Percentiles rank a stretch among this genome's conserved stretches.
Conservation (phyloP, 2,329 filamentous ascomycete species). For the Periglandula ipomoeae region DNA sequence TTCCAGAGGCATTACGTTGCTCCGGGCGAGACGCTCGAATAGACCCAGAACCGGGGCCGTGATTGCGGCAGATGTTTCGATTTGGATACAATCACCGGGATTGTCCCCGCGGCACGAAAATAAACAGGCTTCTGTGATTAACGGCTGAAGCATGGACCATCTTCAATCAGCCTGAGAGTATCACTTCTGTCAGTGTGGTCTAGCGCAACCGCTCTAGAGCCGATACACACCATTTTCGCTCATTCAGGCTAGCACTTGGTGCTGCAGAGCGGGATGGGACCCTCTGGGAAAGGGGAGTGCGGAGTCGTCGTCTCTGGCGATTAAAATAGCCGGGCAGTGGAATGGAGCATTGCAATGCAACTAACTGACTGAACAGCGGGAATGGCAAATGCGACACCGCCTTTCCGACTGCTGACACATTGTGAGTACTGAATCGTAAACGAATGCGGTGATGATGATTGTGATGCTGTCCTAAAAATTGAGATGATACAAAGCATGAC, state of each 20-base stretch:
- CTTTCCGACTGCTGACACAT: not conserved
- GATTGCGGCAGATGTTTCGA: not conserved
- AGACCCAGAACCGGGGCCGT: not conserved
- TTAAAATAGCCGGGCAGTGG: not conserved
- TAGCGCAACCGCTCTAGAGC: too few relatives aligned
- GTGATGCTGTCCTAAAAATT: not conserved
- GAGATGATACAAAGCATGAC: not conserved
- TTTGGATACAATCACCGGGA: not conserved
- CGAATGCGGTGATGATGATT: not conserved
- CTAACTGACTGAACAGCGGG: too few relatives aligned
- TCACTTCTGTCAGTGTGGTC: too few relatives aligned
- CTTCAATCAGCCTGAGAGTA: too few relatives aligned
- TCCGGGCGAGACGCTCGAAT: not conserved
- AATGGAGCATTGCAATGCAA: not conserved
- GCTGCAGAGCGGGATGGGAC: not conserved
- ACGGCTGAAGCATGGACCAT: not conserved
- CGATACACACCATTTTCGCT: too few relatives aligned
- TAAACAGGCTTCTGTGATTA: not conserved
- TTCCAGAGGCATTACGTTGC: not conserved
- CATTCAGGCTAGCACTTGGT: too few relatives aligned
- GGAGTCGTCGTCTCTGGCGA: too few relatives aligned
- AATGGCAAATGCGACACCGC: not conserved
- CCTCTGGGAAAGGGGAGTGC: conserved; percentile 1
- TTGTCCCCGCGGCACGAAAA: not conserved
- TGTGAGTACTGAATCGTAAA: not conserved